phyloP scores from a whole-genome alignment of 768 basidiomycete species.

The Auriscalpium microsporum region DNA sequence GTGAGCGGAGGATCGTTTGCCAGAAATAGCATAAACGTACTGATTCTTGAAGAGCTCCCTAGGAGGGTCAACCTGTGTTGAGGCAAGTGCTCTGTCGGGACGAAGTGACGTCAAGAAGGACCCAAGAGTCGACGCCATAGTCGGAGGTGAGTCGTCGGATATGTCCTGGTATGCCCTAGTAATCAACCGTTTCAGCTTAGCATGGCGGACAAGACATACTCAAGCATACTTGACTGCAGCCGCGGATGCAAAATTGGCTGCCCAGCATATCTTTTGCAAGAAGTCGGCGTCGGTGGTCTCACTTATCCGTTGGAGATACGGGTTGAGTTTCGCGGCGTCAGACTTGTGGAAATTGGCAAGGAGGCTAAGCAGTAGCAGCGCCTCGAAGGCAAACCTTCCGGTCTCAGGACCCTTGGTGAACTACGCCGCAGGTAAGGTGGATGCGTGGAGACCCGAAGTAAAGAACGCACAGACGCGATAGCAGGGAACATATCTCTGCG shows the following conservation, averaged over 20 bases:
- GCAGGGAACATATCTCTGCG: slow-evolving; percentile 53
- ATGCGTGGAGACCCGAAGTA: neutral
- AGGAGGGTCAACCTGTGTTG: slow-evolving; percentile 37
- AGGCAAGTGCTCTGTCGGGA: slow-evolving; percentile 44
- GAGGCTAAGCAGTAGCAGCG: slow-evolving; percentile 48
- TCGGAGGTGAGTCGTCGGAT: slow-evolving; percentile 43
- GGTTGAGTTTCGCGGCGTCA: slow-evolving; percentile 61
- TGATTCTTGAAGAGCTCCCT: slow-evolving; percentile 50
- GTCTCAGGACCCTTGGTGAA: slow-evolving; percentile 48
- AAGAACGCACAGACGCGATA: slow-evolving; percentile 35
- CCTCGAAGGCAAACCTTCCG: slow-evolving; percentile 50
- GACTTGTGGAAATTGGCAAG: slow-evolving; percentile 68
- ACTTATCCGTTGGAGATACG: slow-evolving; percentile 47
- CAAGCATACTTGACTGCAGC: slow-evolving; percentile 39
- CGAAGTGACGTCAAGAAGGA: slow-evolving; percentile 44
- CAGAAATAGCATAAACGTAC: slow-evolving; percentile 23
- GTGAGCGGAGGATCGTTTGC: neutral
- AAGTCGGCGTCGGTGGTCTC: slow-evolving; percentile 39
- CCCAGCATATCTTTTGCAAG: slow-evolving; percentile 52
- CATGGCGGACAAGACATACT: neutral
- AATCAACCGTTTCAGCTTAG: neutral
- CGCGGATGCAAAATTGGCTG: slow-evolving; percentile 43
- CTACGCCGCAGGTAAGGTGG: slow-evolving; percentile 24
- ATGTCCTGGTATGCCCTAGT: slow-evolving; percentile 49
- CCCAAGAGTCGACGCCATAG: slow-evolving; percentile 41